These are phyloP conservation scores for Penicillium sclerotiorum DNA, from an alignment of 2,329 filamentous ascomycete species.

Conservation along the genomic window DNA sequence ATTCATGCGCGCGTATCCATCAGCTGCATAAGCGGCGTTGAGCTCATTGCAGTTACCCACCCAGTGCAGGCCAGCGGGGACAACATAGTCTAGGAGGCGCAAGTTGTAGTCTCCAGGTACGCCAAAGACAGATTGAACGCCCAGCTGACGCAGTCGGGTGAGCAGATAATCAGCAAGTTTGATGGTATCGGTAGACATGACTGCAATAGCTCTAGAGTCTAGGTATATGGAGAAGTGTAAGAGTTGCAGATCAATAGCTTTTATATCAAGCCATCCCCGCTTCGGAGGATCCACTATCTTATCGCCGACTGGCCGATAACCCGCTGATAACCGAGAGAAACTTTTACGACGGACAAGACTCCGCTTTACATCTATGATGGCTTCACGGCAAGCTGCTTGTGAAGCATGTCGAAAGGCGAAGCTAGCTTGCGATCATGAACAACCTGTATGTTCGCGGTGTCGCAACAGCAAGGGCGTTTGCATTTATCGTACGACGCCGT, in stretches of 20 bases:
- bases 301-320: constrained; percentile 20
- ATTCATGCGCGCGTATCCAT: constrained; percentile 36
- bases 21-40: constrained; percentile 60
- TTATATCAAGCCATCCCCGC: constrained; percentile 5
- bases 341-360: constrained; percentile 12
- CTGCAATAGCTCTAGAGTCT: not conserved
- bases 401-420: constrained; percentile 29
- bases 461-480: constrained; percentile 21
- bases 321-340: constrained; percentile 21
- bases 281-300: constrained; percentile 19
- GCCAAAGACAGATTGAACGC: constrained; percentile 67
- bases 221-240: not conserved
- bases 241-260: not conserved
- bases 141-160: constrained; percentile 64
- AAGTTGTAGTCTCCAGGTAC: constrained; percentile 75
- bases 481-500: constrained; percentile 31
- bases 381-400: constrained; percentile 27
- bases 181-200: constrained; percentile 21
- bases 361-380: constrained; percentile 16
- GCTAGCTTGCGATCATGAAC: constrained; percentile 26
- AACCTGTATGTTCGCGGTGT: constrained; percentile 26
- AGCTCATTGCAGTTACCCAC: constrained; percentile 71
- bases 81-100: constrained; percentile 67
- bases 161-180: constrained; percentile 60
- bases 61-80: constrained; percentile 62